Conservation (phyloP, 2,329 filamentous ascomycete species). For the Colletotrichum sp. region DNA sequence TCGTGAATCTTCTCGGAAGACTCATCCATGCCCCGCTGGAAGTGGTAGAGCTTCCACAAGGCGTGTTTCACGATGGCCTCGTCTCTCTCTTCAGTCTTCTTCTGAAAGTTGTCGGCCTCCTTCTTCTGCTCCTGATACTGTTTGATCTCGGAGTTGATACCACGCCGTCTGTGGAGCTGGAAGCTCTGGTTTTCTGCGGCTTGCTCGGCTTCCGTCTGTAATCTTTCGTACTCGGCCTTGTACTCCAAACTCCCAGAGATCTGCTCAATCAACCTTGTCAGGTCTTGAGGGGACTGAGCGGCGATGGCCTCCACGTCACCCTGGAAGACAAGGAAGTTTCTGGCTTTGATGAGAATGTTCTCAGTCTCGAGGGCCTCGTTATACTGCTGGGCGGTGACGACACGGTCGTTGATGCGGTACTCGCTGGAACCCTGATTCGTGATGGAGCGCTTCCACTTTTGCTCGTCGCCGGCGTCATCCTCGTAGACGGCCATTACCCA, state of each 20-base stretch:
- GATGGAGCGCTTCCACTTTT: conserved; percentile 94
- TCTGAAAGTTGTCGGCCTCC: conserved; percentile 92
- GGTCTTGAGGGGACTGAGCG: conserved; percentile 90
- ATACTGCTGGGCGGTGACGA: conserved; percentile 89
- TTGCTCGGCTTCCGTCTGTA: conserved; percentile 87
- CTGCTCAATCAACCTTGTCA: conserved; percentile 94
- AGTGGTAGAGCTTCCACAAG: conserved; percentile 95
- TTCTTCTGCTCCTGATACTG: conserved; percentile 97
- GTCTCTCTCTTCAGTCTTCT: conserved; percentile 89
- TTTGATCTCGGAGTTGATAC: conserved; percentile 97
- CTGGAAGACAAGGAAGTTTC: conserved; percentile 98
- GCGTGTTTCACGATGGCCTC: conserved; percentile 91
- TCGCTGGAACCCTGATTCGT: conserved; percentile 88
- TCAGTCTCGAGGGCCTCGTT: conserved; percentile 91
- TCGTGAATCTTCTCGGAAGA: conserved; percentile 90
- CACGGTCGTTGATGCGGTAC: conserved; percentile 93
- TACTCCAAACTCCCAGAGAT: conserved; percentile 96
- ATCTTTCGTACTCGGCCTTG: conserved; percentile 89
- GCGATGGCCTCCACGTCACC: conserved; percentile 98
- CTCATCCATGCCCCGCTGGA: conserved; percentile 91
- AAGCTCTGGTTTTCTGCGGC: conserved; percentile 88
- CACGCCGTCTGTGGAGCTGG: conserved; percentile 86
- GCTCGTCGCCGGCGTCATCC: conserved; percentile 93
- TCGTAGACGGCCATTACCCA: conserved; percentile 99
- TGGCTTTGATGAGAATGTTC: conserved; percentile 96